These are phyloP conservation scores for Salix suchowensis DNA, from an alignment of 345 rosid genomes.

Conservation along the genomic window DNA sequence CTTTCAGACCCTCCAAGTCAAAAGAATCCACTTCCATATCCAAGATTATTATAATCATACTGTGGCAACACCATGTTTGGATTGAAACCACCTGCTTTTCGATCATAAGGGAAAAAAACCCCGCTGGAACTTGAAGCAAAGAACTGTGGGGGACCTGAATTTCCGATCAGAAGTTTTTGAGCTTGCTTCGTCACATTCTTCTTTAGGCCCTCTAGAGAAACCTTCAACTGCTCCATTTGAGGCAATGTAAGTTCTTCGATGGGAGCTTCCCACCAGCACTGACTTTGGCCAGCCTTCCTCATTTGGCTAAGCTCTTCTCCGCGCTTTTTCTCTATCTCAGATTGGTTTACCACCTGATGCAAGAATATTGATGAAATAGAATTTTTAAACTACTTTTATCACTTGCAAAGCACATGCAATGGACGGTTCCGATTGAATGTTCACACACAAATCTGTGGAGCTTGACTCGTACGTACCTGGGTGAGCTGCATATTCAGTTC, in stretches of 20 bases:
- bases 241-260: conserved; percentile 14
- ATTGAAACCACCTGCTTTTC: background rate
- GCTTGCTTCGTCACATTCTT: conserved; percentile 28
- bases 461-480: conserved; percentile 10
- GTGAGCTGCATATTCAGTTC: conserved; percentile 42
- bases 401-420: too few species aligned
- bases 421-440: too few species aligned
- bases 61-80: conserved; percentile 8
- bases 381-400: background rate
- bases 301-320: conserved; percentile 31
- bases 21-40: conserved; percentile 13
- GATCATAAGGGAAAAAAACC: conserved; percentile 6
- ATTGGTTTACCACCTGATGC: conserved; percentile 14
- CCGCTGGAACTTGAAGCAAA: conserved; percentile 10
- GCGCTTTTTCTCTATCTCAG: conserved; percentile 40
- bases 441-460: too few species aligned
- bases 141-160: conserved; percentile 1
- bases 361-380: background rate
- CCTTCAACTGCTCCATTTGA: conserved; percentile 34
- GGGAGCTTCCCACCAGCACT: conserved; percentile 49
- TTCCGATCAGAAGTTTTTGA: conserved; percentile 14
- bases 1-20: background rate
- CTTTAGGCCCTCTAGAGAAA: conserved; percentile 34
- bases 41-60: conserved; percentile 2
- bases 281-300: conserved; percentile 17